Evolutionary conservation across 2,329 filamentous ascomycete genomes (phyloP), one percentile per base, ranked within the genome.

Genomic region (Immersiporthe knoxdaviesiana): DNA sequence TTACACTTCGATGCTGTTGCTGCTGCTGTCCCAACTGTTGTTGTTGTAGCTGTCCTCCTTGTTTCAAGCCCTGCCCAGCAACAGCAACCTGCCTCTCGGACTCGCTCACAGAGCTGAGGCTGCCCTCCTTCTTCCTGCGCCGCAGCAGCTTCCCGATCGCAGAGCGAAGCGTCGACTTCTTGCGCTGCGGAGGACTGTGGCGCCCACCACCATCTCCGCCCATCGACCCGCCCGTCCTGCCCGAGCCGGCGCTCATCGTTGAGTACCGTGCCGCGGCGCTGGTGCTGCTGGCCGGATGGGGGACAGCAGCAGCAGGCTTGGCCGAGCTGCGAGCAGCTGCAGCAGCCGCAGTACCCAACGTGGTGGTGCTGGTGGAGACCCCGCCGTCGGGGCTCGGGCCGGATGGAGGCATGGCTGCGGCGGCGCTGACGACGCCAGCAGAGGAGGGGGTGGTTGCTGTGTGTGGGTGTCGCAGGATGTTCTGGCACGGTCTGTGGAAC

Each of bases 111-210:
- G 75, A 78, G 14, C 72, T 70, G 60, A 78, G 76, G 67, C 78
- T 79, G 18, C 75, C 77, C 54, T 73, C 76, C 77, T 85, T 88
- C 77, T 85, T 87, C 71, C 83, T 87, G 70, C 86, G 84, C 18
- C 87, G 85, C 76, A 91, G 89, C 12, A 91, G 77, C 71, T 82
- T 87, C 63, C 85, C 84, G 60, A 90, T 75, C 0, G 87, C 86
- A 24, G 82, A 81, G 65, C 84, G 85, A 64, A 91, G 76, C 0
- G 84, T 85, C 0, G 87, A 89, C 75, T 86, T 88, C 72, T 88
- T 89, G 70, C 86, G 79, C 65, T 84, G 81, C 1, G 85, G 85
- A 32, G 74, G 74, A 59, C 63, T 68, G 41, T 59, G 61, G 50
- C 30, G 63, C 8, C 44, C 54, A 21, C 24, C 54, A 21, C 21